A percentile compares a stretch with the other conserved stretches of the same genome.
Evolutionary conservation across 2,329 filamentous ascomycete genomes (phyloP).

Genomic region (Cladorrhinum sp.): DNA sequence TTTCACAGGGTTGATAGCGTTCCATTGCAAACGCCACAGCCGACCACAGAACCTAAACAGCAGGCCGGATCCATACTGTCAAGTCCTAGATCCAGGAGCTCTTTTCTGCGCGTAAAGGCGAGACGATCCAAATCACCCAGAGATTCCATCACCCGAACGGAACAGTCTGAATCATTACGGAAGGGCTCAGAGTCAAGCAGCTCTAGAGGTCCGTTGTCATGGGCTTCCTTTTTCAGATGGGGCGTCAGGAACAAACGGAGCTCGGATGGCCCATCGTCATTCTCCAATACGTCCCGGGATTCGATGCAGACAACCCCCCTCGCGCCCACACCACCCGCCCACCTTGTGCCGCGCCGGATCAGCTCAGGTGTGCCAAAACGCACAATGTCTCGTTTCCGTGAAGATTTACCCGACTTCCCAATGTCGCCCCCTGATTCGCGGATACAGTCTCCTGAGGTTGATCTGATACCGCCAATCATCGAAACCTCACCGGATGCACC

Average conservation of each 20-base stretch:
- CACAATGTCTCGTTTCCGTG: constrained; percentile 85
- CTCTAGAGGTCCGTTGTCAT: constrained; percentile 48
- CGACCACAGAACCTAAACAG: constrained; percentile 22
- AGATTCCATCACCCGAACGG: constrained; percentile 42
- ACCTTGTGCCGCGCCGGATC: constrained; percentile 32
- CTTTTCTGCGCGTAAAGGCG: constrained; percentile 45
- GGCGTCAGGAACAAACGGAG: constrained; percentile 57
- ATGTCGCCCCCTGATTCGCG: constrained; percentile 73
- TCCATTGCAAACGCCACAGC: constrained; percentile 33
- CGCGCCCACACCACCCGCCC: constrained; percentile 37
- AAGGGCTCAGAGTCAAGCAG: constrained; percentile 55
- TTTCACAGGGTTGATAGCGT: constrained; percentile 51
- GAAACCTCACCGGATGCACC: constrained; percentile 23
- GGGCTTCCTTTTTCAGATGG: constrained; percentile 74
- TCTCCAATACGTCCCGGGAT: constrained; percentile 87
- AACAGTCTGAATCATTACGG: constrained; percentile 49
- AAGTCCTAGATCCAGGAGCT: constrained; percentile 35
- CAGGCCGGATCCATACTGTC: constrained; percentile 26
- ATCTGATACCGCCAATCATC: constrained; percentile 34
- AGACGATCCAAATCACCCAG: constrained; percentile 51
- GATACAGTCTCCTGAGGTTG: constrained; percentile 71
- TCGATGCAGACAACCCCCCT: constrained; percentile 60
- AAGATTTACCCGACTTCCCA: constrained; percentile 84
- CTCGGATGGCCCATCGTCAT: constrained; percentile 66
- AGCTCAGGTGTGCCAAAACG: constrained; percentile 62